Evolutionary conservation across 75 land plant genomes (phyloP).

Genomic region (Picea glauca): DNA sequence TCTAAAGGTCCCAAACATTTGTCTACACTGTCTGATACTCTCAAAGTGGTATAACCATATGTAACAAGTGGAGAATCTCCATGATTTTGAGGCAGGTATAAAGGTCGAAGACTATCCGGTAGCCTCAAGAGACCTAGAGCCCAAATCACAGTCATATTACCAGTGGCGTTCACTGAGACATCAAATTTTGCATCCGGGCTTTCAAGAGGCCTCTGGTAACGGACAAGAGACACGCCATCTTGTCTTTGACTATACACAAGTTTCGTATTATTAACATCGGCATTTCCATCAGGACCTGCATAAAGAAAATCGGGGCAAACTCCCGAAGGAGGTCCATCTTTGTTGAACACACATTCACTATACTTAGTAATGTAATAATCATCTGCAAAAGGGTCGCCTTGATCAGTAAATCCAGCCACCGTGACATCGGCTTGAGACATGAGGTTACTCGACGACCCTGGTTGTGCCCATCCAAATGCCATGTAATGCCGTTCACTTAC

Average conservation of each 20-base stretch:
- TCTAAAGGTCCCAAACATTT: constrained; percentile 88
- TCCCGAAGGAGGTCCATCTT: constrained; percentile 60
- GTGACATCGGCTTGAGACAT: constrained; percentile 84
- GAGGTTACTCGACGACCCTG: constrained; percentile 20
- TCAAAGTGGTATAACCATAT: constrained; percentile 63
- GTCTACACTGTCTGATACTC: constrained; percentile 50
- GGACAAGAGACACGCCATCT: constrained; percentile 87
- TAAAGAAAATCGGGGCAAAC: constrained; percentile 92
- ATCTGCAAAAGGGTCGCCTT: constrained; percentile 73
- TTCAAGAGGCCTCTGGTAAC: constrained; percentile 57
- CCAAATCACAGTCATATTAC: constrained; percentile 85
- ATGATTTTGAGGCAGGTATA: constrained; percentile 88
- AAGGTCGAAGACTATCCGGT: constrained; percentile 69
- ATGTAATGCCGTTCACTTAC: constrained; percentile 62
- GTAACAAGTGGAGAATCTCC: constrained; percentile 39
- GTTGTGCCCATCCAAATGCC: constrained; percentile 98
- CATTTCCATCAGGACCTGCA: constrained; percentile 35
- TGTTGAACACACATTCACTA: constrained; percentile 68
- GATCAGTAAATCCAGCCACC: constrained; percentile 79
- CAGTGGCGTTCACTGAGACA: constrained; percentile 45
- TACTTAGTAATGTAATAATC: constrained; percentile 81
- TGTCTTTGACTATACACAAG: constrained; percentile 82
- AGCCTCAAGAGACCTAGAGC: constrained; percentile 78
- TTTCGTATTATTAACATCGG: constrained; percentile 50
- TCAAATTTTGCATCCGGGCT: constrained; percentile 68